A percentile compares a stretch with the other conserved stretches of the same genome.
Conservation (phyloP, 306 rosid species). For the Calophaca sinica region DNA sequence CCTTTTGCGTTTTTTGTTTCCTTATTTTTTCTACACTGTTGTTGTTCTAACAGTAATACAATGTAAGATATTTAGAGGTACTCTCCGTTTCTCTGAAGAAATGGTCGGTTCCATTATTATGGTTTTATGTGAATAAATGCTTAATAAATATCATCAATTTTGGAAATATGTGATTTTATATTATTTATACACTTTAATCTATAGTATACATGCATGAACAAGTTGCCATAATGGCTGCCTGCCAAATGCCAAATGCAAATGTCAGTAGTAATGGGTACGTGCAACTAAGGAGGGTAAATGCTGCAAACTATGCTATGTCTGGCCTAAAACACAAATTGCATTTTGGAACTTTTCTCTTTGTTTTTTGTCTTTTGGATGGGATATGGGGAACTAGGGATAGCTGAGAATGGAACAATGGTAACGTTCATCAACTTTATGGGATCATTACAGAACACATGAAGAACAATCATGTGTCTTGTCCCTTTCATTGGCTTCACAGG, state of each 20-base stretch:
- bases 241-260: constrained; percentile 45
- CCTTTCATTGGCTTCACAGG: constrained; percentile 40
- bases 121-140: no score
- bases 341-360: constrained; percentile 35
- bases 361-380: constrained; percentile 30
- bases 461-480: constrained; percentile 56
- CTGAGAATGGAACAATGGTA: constrained; percentile 35
- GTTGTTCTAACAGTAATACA: no score
- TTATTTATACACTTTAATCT: no score
- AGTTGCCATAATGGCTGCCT: constrained; percentile 45
- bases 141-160: no score
- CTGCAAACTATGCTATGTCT: background rate
- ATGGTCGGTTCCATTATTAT: no score
- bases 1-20: no score
- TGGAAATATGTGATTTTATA: no score
- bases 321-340: background rate
- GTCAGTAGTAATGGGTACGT: constrained; percentile 46
- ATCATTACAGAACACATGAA: constrained; percentile 46
- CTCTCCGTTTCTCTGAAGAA: no score
- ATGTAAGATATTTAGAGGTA: no score
- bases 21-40: no score
- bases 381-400: constrained; percentile 30
- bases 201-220: constrained; percentile 27
- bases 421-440: constrained; percentile 16
- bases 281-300: constrained; percentile 13